phyloP scores from a whole-genome alignment of 129 eudicot genomes.

The Tagetes patula region DNA sequence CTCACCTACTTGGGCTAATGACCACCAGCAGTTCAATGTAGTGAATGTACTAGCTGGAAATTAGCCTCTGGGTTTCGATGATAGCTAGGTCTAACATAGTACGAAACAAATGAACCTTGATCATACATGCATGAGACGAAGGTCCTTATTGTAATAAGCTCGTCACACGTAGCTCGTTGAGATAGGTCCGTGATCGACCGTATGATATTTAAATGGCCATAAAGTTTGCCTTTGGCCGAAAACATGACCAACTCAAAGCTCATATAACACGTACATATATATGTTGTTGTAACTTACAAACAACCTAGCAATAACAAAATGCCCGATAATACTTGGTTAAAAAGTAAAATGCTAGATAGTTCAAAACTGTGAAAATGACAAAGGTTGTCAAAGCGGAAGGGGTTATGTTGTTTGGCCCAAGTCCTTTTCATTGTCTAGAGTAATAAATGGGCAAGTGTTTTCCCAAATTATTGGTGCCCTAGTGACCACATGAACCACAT shows the following conservation, averaged over 20 bases:
- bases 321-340: background rate
- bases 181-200: background rate
- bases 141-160: background rate
- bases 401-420: conserved; percentile 25
- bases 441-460: conserved; percentile 33
- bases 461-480: conserved; percentile 24
- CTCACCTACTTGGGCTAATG: too few relatives aligned
- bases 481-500: conserved; percentile 31
- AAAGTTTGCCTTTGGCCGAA: background rate
- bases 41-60: too few relatives aligned
- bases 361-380: background rate
- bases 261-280: background rate
- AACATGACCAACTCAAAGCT: background rate
- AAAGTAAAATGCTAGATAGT: background rate
- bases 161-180: background rate
- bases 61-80: too few relatives aligned
- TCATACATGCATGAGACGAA: background rate
- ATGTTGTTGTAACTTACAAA: background rate
- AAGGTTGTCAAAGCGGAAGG: background rate
- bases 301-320: background rate
- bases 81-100: too few relatives aligned
- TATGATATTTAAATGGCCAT: conserved; percentile 1
- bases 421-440: conserved; percentile 47
- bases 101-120: background rate
- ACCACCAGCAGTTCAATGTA: too few relatives aligned